Base-by-base conservation (phyloP, 441 rosid genomes). In the Euphorbia schlechtendalii region DNA sequence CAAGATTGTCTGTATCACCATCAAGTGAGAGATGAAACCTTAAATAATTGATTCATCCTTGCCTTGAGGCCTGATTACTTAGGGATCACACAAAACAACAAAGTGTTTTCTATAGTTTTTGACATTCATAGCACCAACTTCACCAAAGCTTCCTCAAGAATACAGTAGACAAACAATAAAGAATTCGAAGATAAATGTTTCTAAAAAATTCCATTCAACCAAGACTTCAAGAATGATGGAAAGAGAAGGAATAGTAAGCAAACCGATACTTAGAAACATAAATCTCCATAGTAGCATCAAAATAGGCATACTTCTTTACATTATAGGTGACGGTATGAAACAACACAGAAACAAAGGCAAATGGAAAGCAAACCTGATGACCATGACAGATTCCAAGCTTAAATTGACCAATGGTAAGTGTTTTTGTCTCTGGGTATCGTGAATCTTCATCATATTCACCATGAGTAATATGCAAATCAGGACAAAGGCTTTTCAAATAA, bases 341-440 rank as follows among this genome's bases (percentile, higher is more conserved):
- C 14, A 51, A 30, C 28, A 18, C 43, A n/a, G 12, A 30, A 28
- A 43, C 46, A 20, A 7, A 63, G 58, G 30, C 3, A 4, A 49
- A 59, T 55, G 65, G 21, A 71, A 61, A 66, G 13, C 70, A 65
- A 73, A 90, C 98, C 97, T 93, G 96, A 74, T 90, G 98, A 57
- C 97, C 98, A n/a, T 93, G 98, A 77, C 97, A 90, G 11, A 93
- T 68, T 54, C 98, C 98, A 55, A 90, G 78, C 84, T 90, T 93
- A 78, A 90, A 93, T 66, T 90, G 98, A 18, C 98, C 98, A 61
- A 93, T 88, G 12, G 95, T 93, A 59, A 93, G 76, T 22, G 86
- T 90, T 69, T 90, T 90, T 38, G 78, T 86, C 83, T 93, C 98
- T 0, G 97, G 96, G 71, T 88, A 90, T n/a, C 81, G 77, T 2